Evolutionary conservation across 208 protist genomes (phyloP), one percentile per base, ranked within the genome.

Genomic region (Phytomonas sp.): DNA sequence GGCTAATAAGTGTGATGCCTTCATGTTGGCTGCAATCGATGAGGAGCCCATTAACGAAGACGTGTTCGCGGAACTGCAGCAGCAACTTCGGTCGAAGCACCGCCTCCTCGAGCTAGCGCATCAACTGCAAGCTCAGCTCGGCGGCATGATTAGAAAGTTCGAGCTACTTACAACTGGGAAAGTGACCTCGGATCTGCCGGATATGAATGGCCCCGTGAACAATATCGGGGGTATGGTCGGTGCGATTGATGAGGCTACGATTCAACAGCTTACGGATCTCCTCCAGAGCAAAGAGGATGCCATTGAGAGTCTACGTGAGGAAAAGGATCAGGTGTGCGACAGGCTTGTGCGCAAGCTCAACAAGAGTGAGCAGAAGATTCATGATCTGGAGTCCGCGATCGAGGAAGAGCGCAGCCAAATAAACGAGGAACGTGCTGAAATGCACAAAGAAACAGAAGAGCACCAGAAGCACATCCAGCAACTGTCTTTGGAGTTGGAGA

Each of bases 341-440:
- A 96, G 94, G 71, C 81, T 96, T 30, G 92, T 96, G 13, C 91
- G 88, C 80, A 92, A 93, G 71, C 81, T 96, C 62, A 96, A 96
- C 82, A 96, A 95, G 78, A 83, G 78, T 23, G 84, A 89, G 65
- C 80, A 85, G 53, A 81, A 80, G 67, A 89, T 92, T 32, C 84
- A 83, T 68, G 87, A 96, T 29, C 77, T 93, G 26, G 89, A 95
- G 79, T 66, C 81, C 11, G 66, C 74, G 17, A 75, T 95, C 31
- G 80, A 87, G 68, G 89, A 96, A 67, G 92, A 96, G 76, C 85
- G 85, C 17, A 73, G 75, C 20, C 85, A 93, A 69, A 83, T 88
- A 63, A 78, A 66, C 17, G 92, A 96, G 60, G 92, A 96, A 70
- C 83, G 78, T 53, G 64, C 69, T 5, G 87, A 93, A 62, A 74